Conservation (phyloP, 2,329 filamentous ascomycete species). For the Diaporthe batatas region DNA sequence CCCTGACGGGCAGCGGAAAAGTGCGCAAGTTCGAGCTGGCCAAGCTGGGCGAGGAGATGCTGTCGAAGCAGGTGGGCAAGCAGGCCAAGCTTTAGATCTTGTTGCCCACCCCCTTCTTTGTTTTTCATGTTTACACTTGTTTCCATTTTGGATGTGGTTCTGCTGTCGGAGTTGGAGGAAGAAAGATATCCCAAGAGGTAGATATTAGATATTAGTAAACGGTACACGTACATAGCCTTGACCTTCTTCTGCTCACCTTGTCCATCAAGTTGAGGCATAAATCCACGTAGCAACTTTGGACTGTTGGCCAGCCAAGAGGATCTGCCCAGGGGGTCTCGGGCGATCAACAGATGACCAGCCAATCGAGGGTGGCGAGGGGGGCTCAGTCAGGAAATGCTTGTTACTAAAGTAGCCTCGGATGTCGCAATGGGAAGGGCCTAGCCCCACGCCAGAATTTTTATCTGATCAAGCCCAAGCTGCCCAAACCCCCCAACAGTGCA, state of each 20-base stretch:
- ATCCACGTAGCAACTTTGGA: neutral
- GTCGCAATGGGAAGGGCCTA: constrained; percentile 10
- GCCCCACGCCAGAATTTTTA: constrained; percentile 35
- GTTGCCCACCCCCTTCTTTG: too few relatives aligned
- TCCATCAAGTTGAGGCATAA: neutral
- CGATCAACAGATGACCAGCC: constrained; percentile 4
- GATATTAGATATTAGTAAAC: neutral
- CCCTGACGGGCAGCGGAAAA: constrained; percentile 80
- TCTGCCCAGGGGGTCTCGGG: constrained; percentile 19
- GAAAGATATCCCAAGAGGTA: constrained; percentile 25
- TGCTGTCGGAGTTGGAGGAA: constrained; percentile 1
- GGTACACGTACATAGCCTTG: neutral
- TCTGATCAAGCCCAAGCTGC: constrained; percentile 33
- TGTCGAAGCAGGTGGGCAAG: constrained; percentile 61
- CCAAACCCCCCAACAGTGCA: neutral
- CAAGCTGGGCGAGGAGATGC: constrained; percentile 65
- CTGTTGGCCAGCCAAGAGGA: neutral
- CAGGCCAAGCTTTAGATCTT: constrained; percentile 58
- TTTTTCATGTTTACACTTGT: neutral
- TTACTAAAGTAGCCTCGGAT: neutral
- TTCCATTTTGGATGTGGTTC: constrained; percentile 5
- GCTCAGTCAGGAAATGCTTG: neutral
- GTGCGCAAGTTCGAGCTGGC: constrained; percentile 77
- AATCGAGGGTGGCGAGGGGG: neutral
- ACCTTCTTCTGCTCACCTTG: neutral